These are phyloP conservation scores for Periconia digitata DNA, from an alignment of 2,329 filamentous ascomycete genomes.

Conservation along the genomic window DNA sequence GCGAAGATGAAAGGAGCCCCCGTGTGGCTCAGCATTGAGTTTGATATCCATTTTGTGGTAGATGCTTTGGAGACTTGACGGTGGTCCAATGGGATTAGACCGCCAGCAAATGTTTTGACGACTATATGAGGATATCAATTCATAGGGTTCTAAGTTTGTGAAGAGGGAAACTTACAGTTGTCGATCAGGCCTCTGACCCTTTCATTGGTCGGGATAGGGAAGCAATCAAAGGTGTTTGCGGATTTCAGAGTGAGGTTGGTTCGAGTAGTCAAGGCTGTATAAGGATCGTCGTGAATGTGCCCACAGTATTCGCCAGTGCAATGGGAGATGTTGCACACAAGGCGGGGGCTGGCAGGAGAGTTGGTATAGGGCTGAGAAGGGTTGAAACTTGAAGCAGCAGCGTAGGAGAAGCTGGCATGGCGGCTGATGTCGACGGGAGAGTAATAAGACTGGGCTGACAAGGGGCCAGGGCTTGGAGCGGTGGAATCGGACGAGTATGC, in stretches of 20 bases:
- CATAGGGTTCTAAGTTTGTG: constrained; percentile 1
- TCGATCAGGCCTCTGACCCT: constrained; percentile 22
- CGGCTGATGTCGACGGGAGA: constrained; percentile 21
- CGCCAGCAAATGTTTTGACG: constrained; percentile 18
- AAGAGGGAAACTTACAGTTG: constrained; percentile 26
- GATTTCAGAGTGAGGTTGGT: constrained; percentile 18
- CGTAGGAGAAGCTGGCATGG: constrained; percentile 6
- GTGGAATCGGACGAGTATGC: constrained; percentile 6
- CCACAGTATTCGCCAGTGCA: constrained; percentile 15
- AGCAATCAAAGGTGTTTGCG: constrained; percentile 24
- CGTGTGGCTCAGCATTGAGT: constrained; percentile 21
- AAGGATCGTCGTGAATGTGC: constrained; percentile 6
- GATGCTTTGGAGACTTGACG: constrained; percentile 19
- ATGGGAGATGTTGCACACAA: constrained; percentile 15
- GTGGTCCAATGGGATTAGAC: constrained; percentile 31
- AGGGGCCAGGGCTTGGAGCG: constrained; percentile 5
- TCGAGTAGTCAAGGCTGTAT: constrained; percentile 5
- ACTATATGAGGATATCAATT: constrained; percentile 20
- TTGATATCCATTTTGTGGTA: constrained; percentile 29
- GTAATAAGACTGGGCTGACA: constrained; percentile 12
- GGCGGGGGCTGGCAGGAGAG: constrained; percentile 14
- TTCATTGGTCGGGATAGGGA: constrained; percentile 24
- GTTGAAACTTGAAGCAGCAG: too few species aligned
- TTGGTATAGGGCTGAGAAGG: constrained; percentile 14
- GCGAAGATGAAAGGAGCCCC: constrained; percentile 35